phyloP scores from a whole-genome alignment of 2,329 filamentous ascomycete species.

The Polytolypa hystricis region DNA sequence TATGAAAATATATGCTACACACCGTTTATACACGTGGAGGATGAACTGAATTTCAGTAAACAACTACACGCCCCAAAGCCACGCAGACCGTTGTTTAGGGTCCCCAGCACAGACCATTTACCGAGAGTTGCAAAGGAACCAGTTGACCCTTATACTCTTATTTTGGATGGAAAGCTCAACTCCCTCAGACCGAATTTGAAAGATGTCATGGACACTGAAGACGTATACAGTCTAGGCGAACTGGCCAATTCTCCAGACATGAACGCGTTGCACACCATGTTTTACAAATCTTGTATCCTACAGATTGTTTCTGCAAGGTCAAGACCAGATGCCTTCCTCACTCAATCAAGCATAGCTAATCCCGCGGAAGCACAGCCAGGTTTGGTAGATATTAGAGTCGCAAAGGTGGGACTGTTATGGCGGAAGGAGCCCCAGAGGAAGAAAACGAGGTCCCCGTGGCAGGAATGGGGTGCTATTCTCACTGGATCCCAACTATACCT shows the following conservation, averaged over 20 bases:
- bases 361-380: constrained; percentile 80
- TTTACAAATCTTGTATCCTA: constrained; percentile 80
- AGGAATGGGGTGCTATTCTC: constrained; percentile 94
- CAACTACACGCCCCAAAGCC: constrained; percentile 60
- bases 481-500: constrained; percentile 97
- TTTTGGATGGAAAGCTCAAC: constrained; percentile 81
- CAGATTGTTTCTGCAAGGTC: constrained; percentile 94
- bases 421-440: constrained; percentile 89
- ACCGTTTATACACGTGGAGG: constrained; percentile 94
- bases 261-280: constrained; percentile 71
- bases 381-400: constrained; percentile 93
- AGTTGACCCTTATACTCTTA: constrained; percentile 88
- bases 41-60: constrained; percentile 64
- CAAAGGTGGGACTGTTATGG: constrained; percentile 91
- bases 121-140: constrained; percentile 65
- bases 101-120: constrained; percentile 51
- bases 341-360: constrained; percentile 71
- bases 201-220: constrained; percentile 85
- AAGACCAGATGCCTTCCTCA: constrained; percentile 88
- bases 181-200: constrained; percentile 71
- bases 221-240: constrained; percentile 80
- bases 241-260: constrained; percentile 66
- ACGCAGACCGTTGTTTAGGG: constrained; percentile 59
- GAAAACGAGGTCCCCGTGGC: constrained; percentile 90
- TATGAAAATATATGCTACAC: constrained; percentile 99